Conservation (phyloP, 179 eudicot genomes). For the Monotropa hypopitys region DNA sequence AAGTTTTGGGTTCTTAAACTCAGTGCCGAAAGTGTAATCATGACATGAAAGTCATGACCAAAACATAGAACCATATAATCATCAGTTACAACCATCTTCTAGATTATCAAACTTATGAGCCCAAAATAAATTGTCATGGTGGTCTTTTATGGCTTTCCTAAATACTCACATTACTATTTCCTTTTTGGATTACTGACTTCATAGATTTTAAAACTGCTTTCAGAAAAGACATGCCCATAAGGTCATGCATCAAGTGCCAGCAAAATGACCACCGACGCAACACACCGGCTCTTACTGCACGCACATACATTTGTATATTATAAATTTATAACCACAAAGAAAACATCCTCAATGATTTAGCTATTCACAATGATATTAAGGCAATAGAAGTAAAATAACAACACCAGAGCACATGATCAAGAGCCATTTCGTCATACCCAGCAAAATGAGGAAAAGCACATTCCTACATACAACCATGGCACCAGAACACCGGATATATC, state of each 20-base stretch:
- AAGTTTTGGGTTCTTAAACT: neutral
- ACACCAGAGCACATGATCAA: neutral
- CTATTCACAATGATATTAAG: neutral
- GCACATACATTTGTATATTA: neutral
- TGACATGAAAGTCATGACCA: neutral
- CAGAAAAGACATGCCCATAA: neutral
- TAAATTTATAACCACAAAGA: neutral
- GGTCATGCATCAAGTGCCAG: neutral
- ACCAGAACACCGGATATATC: slow-evolving; percentile 97
- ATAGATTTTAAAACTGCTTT: neutral
- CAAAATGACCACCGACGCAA: neutral
- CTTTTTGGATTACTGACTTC: neutral
- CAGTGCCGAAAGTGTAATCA: neutral
- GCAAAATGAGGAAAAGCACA: slow-evolving; percentile 98
- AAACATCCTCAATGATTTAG: neutral
- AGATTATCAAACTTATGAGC: neutral
- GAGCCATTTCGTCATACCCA: slow-evolving; percentile 55
- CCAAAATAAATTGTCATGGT: neutral
- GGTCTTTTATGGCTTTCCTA: neutral
- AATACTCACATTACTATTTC: too few species aligned
- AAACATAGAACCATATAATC: neutral
- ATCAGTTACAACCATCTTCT: neutral
- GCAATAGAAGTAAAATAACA: neutral
- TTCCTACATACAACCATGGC: slow-evolving; percentile 95
- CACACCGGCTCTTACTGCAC: neutral